Evolutionary conservation across 768 basidiomycete genomes (phyloP), one percentile per base, ranked within the genome.

Genomic region (Dioszegia crocea): DNA sequence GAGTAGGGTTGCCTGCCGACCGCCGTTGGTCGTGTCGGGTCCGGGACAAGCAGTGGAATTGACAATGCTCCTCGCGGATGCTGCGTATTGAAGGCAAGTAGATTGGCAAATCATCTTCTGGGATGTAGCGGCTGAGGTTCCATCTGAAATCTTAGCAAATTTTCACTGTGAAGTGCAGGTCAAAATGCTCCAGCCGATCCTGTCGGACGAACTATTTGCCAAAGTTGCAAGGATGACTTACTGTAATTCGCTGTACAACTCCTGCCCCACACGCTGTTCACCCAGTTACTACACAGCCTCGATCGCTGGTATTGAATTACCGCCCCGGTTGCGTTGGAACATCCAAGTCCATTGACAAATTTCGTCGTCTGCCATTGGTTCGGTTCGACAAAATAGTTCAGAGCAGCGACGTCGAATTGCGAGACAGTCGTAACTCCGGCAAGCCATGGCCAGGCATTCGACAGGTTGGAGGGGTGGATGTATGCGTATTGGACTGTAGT

Each of bases 21-120:
- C 49, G 0, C 74, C 74, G 41, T 47, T 57, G 14, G 76, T 76
- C 36, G 59, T 40, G 54, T 77, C 73, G 2, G 66, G 57, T 26
- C 75, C 74, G 5, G 76, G 76, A 57, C 76, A 77, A 30, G 53
- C 41, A 17, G 57, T 57, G 4, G 48, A 62, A 40, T 65, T 63
- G 56, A 70, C 67, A 30, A 77, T 44, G 1, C 46, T 8, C 4
- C 44, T 43, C 33, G 75, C 74, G 26, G 66, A 64, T 0, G 70
- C 60, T 0, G 76, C 67, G 59, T 71, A 73, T 46, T 75, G 62
- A 17, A 73, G 61, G 51, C 76, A 77, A 10, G 74, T 74, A 12
- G 58, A 14, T 40, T 74, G 74, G 27, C 76, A 77, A 23, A 77
- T 65, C 71, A 76, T 76, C 63, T 73, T 77, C 24, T 62, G 70